phyloP scores from a whole-genome alignment of 78 protist species.

The Tieghemostelium lacteum region DNA sequence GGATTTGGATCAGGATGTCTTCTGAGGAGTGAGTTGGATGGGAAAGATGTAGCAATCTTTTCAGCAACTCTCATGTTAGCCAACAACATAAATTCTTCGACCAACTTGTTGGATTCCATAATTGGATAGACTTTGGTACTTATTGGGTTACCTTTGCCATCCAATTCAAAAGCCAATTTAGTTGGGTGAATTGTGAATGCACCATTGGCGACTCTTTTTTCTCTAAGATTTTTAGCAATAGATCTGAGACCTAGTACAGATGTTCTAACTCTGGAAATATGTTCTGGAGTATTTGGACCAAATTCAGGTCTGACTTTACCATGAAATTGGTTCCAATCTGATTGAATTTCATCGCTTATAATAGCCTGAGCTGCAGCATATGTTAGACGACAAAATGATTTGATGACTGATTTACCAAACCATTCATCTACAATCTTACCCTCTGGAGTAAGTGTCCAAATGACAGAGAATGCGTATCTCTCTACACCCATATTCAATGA shows the following conservation, averaged over 20 bases:
- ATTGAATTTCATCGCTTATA: conserved; percentile 50
- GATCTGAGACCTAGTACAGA: conserved; percentile 28
- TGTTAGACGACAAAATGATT: conserved; percentile 88
- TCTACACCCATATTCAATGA: conserved; percentile 93
- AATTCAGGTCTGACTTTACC: not conserved
- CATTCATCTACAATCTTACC: conserved; percentile 78
- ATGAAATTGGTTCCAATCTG: conserved; percentile 19
- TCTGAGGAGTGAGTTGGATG: conserved; percentile 90
- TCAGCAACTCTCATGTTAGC: conserved; percentile 96
- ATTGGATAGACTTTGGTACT: conserved; percentile 80
- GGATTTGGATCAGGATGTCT: conserved; percentile 90
- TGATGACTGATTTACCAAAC: conserved; percentile 93
- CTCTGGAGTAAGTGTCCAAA: conserved; percentile 81
- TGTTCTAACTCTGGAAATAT: conserved; percentile 7
- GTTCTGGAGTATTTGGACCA: conserved; percentile 51
- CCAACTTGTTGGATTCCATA: conserved; percentile 79
- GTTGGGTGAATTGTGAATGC: conserved; percentile 76
- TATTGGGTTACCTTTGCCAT: conserved; percentile 75
- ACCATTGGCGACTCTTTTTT: conserved; percentile 57
- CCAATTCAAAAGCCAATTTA: conserved; percentile 84
- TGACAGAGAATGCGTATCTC: conserved; percentile 91
- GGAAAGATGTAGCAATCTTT: conserved; percentile 75
- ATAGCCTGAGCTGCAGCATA: conserved; percentile 89
- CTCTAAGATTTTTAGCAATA: conserved; percentile 57
- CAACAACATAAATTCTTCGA: conserved; percentile 97